Conservation (phyloP, 208 protist genomes). For the Herpetomonas tarakana region DNA sequence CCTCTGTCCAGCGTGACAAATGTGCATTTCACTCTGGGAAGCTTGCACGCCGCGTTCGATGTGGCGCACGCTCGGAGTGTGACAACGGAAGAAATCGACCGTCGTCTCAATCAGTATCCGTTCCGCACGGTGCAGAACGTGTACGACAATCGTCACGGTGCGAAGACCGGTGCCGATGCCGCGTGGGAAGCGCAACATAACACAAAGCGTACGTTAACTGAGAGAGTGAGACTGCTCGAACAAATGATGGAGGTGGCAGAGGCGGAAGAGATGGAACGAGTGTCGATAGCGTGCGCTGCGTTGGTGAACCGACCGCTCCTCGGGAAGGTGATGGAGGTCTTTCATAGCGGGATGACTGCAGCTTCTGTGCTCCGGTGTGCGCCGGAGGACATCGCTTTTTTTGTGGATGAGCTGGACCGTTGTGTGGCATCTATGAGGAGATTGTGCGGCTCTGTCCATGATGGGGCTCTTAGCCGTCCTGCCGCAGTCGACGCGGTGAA, state of each 20-base stretch:
- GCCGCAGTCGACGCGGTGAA: not conserved
- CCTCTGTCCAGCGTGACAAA: slow-evolving; percentile 6
- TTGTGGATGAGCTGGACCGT: not conserved
- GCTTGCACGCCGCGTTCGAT: slow-evolving; percentile 17
- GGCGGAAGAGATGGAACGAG: not conserved
- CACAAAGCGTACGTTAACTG: not conserved
- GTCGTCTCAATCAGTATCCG: slow-evolving; percentile 16
- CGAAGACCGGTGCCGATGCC: slow-evolving; percentile 16
- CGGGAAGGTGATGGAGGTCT: not conserved
- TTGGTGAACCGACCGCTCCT: not conserved
- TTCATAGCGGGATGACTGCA: not conserved
- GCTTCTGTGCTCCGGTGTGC: not conserved
- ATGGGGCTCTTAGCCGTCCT: not conserved
- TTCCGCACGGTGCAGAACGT: slow-evolving; percentile 20
- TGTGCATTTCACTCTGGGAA: slow-evolving; percentile 12
- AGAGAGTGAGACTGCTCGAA: not conserved
- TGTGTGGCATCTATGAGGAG: not conserved
- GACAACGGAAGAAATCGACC: slow-evolving; percentile 16
- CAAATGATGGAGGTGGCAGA: not conserved
- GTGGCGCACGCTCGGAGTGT: slow-evolving; percentile 15
- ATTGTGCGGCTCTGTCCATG: not conserved
- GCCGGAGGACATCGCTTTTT: not conserved
- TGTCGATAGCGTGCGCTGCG: not conserved
- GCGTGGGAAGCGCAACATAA: slow-evolving; percentile 11
- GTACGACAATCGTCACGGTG: slow-evolving; percentile 14